phyloP scores from a whole-genome alignment of 768 basidiomycete genomes.

The Bullera alba region DNA sequence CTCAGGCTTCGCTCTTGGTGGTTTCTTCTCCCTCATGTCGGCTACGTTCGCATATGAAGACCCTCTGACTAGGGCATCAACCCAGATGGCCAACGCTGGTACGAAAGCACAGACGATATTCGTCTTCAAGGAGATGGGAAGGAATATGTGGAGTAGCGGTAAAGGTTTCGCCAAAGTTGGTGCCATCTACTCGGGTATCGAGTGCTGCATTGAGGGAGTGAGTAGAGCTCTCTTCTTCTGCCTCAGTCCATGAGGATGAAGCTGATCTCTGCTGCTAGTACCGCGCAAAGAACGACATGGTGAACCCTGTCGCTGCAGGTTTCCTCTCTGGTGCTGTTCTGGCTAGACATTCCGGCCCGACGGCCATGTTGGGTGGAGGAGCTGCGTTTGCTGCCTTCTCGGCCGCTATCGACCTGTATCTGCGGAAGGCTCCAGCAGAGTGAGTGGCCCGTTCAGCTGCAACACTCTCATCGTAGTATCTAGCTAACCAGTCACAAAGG shows the following conservation, averaged over 20 bases:
- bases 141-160: constrained; percentile 79
- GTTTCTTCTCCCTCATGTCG: constrained; percentile 94
- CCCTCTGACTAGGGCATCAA: constrained; percentile 53
- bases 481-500: no score
- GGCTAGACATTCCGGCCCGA: constrained; percentile 78
- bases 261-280: constrained; percentile 62
- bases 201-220: constrained; percentile 91
- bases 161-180: constrained; percentile 93
- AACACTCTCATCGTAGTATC: no score
- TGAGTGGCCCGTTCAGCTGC: no score
- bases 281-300: constrained; percentile 91
- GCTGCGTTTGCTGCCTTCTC: constrained; percentile 91
- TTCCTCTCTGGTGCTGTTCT: constrained; percentile 83
- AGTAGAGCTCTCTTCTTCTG: constrained; percentile 45
- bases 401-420: constrained; percentile 70
- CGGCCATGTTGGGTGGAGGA: constrained; percentile 78
- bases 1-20: constrained; percentile 81
- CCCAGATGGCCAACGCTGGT: constrained; percentile 27
- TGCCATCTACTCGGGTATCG: constrained; percentile 85
- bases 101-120: constrained; percentile 68
- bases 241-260: background rate
- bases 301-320: constrained; percentile 79
- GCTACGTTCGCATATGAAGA: constrained; percentile 93
- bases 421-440: constrained; percentile 41
- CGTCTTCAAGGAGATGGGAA: constrained; percentile 90